Base-by-base conservation (phyloP, 106 monocot genomes). In the Posidonia australis region DNA sequence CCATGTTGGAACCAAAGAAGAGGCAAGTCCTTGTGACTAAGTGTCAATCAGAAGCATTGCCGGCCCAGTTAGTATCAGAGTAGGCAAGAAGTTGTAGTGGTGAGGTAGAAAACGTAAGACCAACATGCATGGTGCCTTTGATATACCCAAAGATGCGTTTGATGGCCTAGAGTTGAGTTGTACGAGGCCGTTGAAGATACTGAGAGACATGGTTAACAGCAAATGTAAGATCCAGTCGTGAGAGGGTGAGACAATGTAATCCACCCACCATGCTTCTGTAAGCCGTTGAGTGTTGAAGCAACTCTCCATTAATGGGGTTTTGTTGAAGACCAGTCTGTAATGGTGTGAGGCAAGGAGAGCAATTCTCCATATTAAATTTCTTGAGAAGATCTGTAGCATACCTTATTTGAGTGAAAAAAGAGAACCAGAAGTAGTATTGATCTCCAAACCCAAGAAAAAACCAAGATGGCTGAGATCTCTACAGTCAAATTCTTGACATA, bases 51-150 rank as follows among this genome's bases (percentile, higher is more conserved):
- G 4, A 6, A 5, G 17, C 12, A 31, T 32, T 12, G 2, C 32
- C 31, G 9, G 32, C 61, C 61, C 61, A 62, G 29, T 62, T 31
- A 7, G 31, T 31, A 62, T 62, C 61, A 16, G 0, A 62, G 36
- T 31, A 62, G 19, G 36, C 31, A 32, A 10, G 27, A 7, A 62
- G 17, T 9, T 32, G 13, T 18, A 62, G 13, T 4, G 30, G 5
- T 2, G 61, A 62, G 24, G 13, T 9, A 18, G 1, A 14, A 21
- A 55, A 55, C 19, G 24, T 55, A 55, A 20, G 24, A 22, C 22
- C 24, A 55, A n/a, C n/a, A n/a, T 55, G 22, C 20, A 21, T 20
- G 9, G 20, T 16, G 4, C 36, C 61, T 6, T 32, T 43, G 2
- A 62, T 23, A 3, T 13, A 62, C 18, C 27, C 18, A 12, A 62